phyloP scores from a whole-genome alignment of 2,329 filamentous ascomycete species.

The Apiospora phragmitis region DNA sequence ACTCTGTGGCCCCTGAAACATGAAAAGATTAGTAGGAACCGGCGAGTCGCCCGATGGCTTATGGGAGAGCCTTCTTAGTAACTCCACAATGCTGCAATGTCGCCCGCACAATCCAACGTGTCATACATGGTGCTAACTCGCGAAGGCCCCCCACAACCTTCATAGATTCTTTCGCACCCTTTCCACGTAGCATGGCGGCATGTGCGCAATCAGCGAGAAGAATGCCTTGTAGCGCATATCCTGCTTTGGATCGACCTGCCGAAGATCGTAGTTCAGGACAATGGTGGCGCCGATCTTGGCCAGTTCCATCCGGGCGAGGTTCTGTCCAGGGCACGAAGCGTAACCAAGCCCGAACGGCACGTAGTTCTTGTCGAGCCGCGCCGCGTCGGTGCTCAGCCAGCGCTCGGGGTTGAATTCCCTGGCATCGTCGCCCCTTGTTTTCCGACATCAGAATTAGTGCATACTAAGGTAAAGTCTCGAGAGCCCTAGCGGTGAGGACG shows the following conservation, averaged over 20 bases:
- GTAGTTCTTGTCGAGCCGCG: constrained; percentile 14
- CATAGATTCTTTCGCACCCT: background rate
- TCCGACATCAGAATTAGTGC: background rate
- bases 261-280: constrained; percentile 19
- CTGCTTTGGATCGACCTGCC: constrained; percentile 17
- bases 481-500: too few relatives aligned
- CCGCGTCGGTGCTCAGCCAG: constrained; percentile 13
- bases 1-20: too few relatives aligned
- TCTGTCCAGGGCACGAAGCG: constrained; percentile 20
- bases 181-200: background rate
- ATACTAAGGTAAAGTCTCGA: too few relatives aligned
- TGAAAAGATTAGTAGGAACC: too few relatives aligned
- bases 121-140: too few relatives aligned
- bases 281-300: constrained; percentile 21
- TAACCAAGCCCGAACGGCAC: constrained; percentile 17
- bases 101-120: too few relatives aligned
- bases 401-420: constrained; percentile 17
- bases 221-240: constrained; percentile 12
- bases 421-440: constrained; percentile 13
- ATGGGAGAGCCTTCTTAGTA: too few relatives aligned
- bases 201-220: constrained; percentile 9
- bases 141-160: too few relatives aligned
- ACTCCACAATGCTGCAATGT: too few relatives aligned
- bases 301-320: constrained; percentile 19
- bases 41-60: too few relatives aligned